A percentile compares a stretch with the other conserved stretches of the same genome.
These are phyloP conservation scores for Umbelopsis sp. DNA, from an alignment of 192 early-diverging fungal species.

Conservation along the genomic window DNA sequence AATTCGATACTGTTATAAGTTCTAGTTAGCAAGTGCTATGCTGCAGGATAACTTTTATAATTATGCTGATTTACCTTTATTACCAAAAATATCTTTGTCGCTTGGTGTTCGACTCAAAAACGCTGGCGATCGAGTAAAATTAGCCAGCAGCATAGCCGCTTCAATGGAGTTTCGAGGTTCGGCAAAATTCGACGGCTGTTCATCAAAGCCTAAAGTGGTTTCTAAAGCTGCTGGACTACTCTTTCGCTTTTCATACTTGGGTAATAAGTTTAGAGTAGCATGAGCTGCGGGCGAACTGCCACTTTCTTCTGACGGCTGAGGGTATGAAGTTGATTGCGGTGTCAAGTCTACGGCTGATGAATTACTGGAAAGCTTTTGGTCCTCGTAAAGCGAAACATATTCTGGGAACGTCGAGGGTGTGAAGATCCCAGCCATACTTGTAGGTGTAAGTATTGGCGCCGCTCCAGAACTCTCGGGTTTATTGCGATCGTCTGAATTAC, in stretches of 20 bases:
- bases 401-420: conserved; percentile 11
- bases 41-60: no score
- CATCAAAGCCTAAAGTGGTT: conserved; percentile 1
- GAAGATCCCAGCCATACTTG: conserved; percentile 18
- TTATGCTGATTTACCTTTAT: conserved; percentile 1
- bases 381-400: conserved; percentile 6
- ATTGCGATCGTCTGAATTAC: not conserved
- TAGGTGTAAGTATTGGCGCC: not conserved
- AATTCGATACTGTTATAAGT: not conserved
- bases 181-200: not conserved
- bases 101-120: conserved; percentile 18
- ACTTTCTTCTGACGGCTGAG: conserved; percentile 7
- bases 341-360: conserved; percentile 1
- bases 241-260: conserved; percentile 37
- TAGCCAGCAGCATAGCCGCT: conserved; percentile 42
- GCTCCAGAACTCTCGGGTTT: not conserved
- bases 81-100: conserved; percentile 19
- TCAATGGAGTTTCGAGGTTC: conserved; percentile 42
- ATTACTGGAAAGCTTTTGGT: not conserved
- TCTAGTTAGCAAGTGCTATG: not conserved
- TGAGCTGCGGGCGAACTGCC: conserved; percentile 4
- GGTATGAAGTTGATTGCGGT: conserved; percentile 9
- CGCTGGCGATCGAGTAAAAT: conserved; percentile 30
- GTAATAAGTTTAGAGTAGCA: conserved; percentile 27
- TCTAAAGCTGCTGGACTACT: conserved; percentile 40